Conservation (phyloP, 2,329 filamentous ascomycete species). For the Aspergillus ochraceoroseus region DNA sequence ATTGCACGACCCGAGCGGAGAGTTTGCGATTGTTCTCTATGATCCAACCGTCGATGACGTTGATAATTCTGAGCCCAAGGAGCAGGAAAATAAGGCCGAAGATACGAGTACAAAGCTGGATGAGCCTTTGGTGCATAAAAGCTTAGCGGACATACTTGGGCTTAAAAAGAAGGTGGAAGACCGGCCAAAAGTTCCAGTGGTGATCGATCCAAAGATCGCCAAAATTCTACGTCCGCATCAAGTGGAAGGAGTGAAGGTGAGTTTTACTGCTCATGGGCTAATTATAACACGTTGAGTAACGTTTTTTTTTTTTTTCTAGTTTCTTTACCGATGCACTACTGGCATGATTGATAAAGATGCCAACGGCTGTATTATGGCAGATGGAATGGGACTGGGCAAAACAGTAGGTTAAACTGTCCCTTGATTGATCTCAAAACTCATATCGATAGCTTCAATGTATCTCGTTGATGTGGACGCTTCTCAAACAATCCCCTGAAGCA, state of each 20-base stretch:
- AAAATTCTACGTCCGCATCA: constrained; percentile 95
- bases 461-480: constrained; percentile 87
- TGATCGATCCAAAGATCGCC: constrained; percentile 83
- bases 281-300: no score
- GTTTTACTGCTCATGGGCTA: no score
- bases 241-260: constrained; percentile 88
- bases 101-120: constrained; percentile 58
- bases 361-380: constrained; percentile 98
- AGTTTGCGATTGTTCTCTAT: constrained; percentile 93
- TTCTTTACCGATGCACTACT: constrained; percentile 90
- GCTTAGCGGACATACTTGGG: constrained; percentile 87
- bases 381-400: constrained; percentile 97
- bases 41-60: constrained; percentile 91
- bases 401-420: constrained; percentile 49
- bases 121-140: constrained; percentile 84
- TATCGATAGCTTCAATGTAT: constrained; percentile 74
- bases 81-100: constrained; percentile 44
- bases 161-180: constrained; percentile 86
- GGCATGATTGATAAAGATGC: constrained; percentile 93
- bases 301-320: no score
- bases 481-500: constrained; percentile 94
- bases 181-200: constrained; percentile 86
- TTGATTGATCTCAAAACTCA: constrained; percentile 19
- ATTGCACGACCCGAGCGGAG: constrained; percentile 87
- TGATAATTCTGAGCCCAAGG: constrained; percentile 65